Base-by-base conservation (phyloP, 495 filamentous ascomycete species). In the Podospora appendiculata region DNA sequence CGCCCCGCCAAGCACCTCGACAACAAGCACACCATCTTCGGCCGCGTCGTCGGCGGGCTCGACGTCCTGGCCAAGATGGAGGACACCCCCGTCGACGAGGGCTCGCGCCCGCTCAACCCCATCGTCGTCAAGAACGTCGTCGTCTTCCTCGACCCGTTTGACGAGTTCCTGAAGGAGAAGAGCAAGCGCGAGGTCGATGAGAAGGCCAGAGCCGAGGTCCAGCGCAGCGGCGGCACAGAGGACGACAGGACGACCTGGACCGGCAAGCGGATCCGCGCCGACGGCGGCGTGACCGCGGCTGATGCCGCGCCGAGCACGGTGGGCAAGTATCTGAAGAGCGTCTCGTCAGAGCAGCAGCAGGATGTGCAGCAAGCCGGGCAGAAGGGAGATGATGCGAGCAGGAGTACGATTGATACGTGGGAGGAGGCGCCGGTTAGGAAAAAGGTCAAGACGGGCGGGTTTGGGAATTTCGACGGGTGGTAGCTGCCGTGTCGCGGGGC, bases 21-120 rank as follows among this genome's bases (percentile, higher is more conserved):
- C 64, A 76, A 83, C 51, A 98, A 98, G 56, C 93, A 98, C 66
- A 97, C 93, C n/a, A 86, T 97, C 32, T 97, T 98, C 59, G 93
- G 82, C 4, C 78, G 80, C 33, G 82, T 97, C 3, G 87, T 95
- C 13, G 88, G 86, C 32, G 89, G 39, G 2, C 59, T 83, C 49
- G 84, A 87, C 52, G 60, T 58, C 2, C 70, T 96, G 7, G 74
- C 75, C 49, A 75, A 74, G 35, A 81, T 99, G 64, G 93, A 99
- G 64, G 76, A 68, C 6, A 79, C 81, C 12, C 80, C 84, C 2
- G 82, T 81, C 38, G 77, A 87, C 25, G 78, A 88, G 33, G 76
- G 72, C n/a, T 80, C 88, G 57, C 71, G 84, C 12, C 93, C 93
- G 7, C 65, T 83, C 0, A 78, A 83, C n/a, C 83, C 89, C 25